Conservation (phyloP, 1,284 basidiomycete species). For the Ceratobasidium sp. region DNA sequence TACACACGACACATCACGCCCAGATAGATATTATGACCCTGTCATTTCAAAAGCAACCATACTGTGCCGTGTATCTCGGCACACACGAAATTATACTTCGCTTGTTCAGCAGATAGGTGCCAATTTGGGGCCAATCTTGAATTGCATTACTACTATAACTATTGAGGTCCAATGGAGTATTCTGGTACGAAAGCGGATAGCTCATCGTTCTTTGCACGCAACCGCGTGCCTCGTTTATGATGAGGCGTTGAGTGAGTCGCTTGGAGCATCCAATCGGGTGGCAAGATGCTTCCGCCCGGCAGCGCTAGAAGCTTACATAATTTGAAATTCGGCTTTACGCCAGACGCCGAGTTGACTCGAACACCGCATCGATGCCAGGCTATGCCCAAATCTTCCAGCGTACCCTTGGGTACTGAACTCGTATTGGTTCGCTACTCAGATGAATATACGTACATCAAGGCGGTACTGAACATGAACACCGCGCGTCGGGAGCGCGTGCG, state of each 20-base stretch:
- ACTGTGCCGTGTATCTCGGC: no score
- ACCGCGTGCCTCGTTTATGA: no score
- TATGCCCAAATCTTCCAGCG: not conserved
- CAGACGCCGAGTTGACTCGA: conserved; percentile 15
- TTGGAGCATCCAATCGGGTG: not conserved
- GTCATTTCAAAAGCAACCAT: not conserved
- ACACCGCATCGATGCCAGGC: not conserved
- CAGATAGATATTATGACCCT: not conserved
- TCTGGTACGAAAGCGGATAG: no score
- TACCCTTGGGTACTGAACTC: not conserved
- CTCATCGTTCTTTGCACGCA: no score
- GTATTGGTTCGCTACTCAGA: not conserved
- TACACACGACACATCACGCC: no score
- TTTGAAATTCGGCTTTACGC: not conserved
- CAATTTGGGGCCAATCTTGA: no score
- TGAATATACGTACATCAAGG: not conserved
- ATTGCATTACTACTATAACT: no score
- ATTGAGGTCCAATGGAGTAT: no score
- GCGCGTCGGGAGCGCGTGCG: not conserved
- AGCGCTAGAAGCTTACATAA: not conserved
- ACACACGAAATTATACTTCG: no score
- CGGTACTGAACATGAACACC: not conserved
- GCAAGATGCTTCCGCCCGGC: not conserved
- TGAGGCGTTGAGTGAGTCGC: not conserved
- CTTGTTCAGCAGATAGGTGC: no score